phyloP scores from a whole-genome alignment of 225 moss, liverwort and hornwort genomes.

The Climacium dendroides region DNA sequence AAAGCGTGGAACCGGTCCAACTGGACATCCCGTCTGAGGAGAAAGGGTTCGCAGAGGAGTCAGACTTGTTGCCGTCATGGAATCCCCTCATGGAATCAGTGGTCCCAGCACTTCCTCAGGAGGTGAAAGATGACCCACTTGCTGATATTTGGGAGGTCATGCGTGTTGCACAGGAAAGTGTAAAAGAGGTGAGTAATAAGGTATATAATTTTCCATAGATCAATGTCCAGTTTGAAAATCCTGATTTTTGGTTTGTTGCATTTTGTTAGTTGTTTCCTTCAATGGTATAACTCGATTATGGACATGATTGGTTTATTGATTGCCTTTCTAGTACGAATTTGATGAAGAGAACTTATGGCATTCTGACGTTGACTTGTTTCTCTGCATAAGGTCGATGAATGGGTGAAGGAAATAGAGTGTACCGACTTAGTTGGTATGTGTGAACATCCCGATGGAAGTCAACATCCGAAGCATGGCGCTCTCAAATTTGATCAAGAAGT shows the following conservation, averaged over 20 bases:
- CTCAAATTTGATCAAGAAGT: conserved; percentile 24
- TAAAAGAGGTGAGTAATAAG: conserved; percentile 7
- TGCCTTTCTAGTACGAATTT: background rate
- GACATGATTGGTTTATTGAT: background rate
- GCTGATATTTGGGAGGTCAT: conserved; percentile 35
- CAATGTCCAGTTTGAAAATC: background rate
- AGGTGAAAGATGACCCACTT: conserved; percentile 5
- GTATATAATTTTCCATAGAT: background rate
- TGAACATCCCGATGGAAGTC: conserved; percentile 10
- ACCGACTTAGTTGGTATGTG: background rate
- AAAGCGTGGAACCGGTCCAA: conserved; percentile 7
- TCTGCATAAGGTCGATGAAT: conserved; percentile 8
- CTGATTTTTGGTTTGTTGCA: background rate
- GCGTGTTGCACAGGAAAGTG: conserved; percentile 19
- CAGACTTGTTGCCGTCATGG: conserved; percentile 26
- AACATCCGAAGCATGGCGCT: conserved; percentile 19
- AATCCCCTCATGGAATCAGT: conserved; percentile 24
- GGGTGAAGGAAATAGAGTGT: background rate
- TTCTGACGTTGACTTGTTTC: conserved; percentile 14
- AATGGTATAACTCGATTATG: background rate
- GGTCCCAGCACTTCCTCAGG: background rate
- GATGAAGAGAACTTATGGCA: background rate
- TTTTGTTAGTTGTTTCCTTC: background rate
- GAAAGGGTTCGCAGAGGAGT: background rate
- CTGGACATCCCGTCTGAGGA: background rate